phyloP scores from a whole-genome alignment of 176 grass and related monocot genomes.

The Oryza glumipatula region DNA sequence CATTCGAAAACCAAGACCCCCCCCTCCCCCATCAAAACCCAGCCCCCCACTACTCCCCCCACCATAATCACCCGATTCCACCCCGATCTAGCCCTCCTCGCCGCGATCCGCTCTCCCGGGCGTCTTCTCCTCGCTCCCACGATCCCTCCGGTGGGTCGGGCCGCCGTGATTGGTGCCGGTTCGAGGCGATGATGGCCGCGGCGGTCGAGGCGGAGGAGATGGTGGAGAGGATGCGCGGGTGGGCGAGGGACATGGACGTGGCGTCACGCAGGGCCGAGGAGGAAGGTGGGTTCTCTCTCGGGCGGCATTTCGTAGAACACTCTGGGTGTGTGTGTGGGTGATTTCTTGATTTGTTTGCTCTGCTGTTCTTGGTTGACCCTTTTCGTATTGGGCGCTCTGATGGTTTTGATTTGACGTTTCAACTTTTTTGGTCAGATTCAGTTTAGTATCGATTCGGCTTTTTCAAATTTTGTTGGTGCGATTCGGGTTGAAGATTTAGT shows the following conservation, averaged over 20 bases:
- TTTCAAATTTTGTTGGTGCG: neutral
- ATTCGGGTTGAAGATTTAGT: neutral
- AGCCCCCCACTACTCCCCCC: neutral
- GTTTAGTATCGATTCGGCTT: too few relatives aligned
- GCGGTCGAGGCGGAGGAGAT: neutral
- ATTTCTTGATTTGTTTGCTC: neutral
- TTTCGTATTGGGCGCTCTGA: neutral
- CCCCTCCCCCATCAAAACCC: conserved; percentile 35
- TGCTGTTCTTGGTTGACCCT: neutral
- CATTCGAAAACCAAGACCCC: conserved; percentile 50
- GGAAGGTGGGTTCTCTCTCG: conserved; percentile 48
- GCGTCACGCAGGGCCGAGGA: conserved; percentile 60
- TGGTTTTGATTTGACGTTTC: conserved; percentile 10
- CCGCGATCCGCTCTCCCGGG: neutral
- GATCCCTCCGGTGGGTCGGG: neutral
- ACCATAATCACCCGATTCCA: conserved; percentile 10
- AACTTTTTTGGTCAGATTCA: neutral
- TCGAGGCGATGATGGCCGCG: too few relatives aligned
- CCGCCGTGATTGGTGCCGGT: conserved; percentile 1
- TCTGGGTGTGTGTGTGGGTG: neutral
- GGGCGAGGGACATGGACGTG: conserved; percentile 41
- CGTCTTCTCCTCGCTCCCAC: neutral
- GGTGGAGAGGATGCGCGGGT: conserved; percentile 10
- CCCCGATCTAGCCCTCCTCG: neutral
- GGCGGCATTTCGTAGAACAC: conserved; percentile 7